phyloP scores from a whole-genome alignment of 2,329 filamentous ascomycete genomes.

The Didymella arachidicola region DNA sequence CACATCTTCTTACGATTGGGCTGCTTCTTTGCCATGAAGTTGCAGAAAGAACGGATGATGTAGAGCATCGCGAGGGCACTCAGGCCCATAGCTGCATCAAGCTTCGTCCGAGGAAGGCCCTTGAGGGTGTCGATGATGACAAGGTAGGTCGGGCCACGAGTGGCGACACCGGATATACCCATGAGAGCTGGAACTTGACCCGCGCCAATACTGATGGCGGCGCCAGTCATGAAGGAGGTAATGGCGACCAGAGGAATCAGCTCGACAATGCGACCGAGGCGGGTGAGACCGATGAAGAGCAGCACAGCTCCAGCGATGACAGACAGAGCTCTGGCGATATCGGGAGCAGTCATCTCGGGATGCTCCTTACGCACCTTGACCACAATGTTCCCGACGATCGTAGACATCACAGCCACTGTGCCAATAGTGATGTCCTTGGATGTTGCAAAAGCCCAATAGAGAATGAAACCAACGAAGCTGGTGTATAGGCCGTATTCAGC shows the following conservation, averaged over 20 bases:
- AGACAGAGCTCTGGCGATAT: constrained; percentile 80
- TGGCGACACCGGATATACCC: constrained; percentile 78
- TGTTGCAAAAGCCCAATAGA: constrained; percentile 98
- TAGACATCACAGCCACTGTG: constrained; percentile 96
- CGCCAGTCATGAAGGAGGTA: constrained; percentile 97
- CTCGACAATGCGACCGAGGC: constrained; percentile 90
- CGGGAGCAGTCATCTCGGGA: constrained; percentile 43
- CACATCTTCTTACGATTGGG: constrained; percentile 77
- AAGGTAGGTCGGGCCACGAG: constrained; percentile 77
- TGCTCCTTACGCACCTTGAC: constrained; percentile 64
- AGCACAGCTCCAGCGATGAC: constrained; percentile 83
- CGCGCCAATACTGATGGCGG: constrained; percentile 84
- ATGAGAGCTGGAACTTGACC: constrained; percentile 85
- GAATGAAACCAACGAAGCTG: constrained; percentile 91
- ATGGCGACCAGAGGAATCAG: constrained; percentile 91
- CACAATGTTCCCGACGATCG: constrained; percentile 84
- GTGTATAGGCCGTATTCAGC: constrained; percentile 90
- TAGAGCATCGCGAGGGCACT: constrained; percentile 83
- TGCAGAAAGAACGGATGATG: constrained; percentile 67
- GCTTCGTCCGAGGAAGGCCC: constrained; percentile 68
- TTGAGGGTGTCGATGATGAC: constrained; percentile 88
- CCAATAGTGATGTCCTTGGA: constrained; percentile 99
- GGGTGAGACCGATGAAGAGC: constrained; percentile 77
- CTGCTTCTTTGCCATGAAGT: constrained; percentile 70
- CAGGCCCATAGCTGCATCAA: constrained; percentile 88